Percentiles rank a stretch among this genome's conserved stretches.
Evolutionary conservation across 352 stramenopile species (phyloP).

Genomic region (Phytophthora pini): DNA sequence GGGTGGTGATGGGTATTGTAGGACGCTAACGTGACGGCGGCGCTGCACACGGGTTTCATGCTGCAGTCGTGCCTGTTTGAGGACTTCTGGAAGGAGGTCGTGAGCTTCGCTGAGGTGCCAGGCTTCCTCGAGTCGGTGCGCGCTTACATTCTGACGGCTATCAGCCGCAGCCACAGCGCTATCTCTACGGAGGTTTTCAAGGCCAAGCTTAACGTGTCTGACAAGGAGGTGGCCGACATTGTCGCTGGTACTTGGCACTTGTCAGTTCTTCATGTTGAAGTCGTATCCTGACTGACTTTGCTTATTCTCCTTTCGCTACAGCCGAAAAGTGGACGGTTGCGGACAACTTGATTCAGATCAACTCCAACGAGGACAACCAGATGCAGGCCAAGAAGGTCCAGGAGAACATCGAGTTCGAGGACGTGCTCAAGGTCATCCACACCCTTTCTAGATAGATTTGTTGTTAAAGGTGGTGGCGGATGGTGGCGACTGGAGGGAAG

Average conservation of each 20-base stretch:
- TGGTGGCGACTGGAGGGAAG: constrained; percentile 8
- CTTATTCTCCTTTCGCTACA: constrained; percentile 23
- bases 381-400: constrained; percentile 89
- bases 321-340: constrained; percentile 77
- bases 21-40: constrained; percentile 64
- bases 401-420: constrained; percentile 87
- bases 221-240: constrained; percentile 66
- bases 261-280: constrained; percentile 9
- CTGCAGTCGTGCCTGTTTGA: constrained; percentile 85
- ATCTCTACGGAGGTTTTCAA: constrained; percentile 68
- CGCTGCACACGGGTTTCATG: constrained; percentile 66
- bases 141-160: constrained; percentile 74
- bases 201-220: constrained; percentile 71
- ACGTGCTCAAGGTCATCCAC: constrained; percentile 89
- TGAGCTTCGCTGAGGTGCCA: constrained; percentile 62
- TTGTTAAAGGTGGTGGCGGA: constrained; percentile 36
- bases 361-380: constrained; percentile 83
- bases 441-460: constrained; percentile 88
- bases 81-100: constrained; percentile 81
- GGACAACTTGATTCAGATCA: constrained; percentile 62
- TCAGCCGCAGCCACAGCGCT: constrained; percentile 77
- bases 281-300: constrained; percentile 20
- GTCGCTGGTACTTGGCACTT: constrained; percentile 48
- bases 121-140: constrained; percentile 80
- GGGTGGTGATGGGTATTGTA: constrained; percentile 26